Evolutionary conservation across 805 yeast genomes (phyloP), one percentile per base, ranked within the genome.

Genomic region (Spencermartinsiella europaea): DNA sequence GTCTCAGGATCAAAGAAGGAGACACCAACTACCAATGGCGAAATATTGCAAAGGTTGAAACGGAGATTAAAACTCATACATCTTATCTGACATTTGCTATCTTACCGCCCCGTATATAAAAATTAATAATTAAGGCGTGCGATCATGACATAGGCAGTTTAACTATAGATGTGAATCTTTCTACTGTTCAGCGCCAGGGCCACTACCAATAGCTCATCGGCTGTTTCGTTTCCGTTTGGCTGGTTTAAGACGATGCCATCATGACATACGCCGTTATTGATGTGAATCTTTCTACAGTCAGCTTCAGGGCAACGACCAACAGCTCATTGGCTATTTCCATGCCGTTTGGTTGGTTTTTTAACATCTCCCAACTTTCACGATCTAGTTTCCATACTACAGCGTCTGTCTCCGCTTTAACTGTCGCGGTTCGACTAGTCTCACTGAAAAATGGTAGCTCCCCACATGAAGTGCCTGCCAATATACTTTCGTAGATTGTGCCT

Each of bases 31-130:
- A 72, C 62, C 67, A 77, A 22, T 93, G 99, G 99, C 70, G 73
- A 47, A 75, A 86, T 55, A 93, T 90, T n/a, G 80, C 95, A 15
- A 83, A 80, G 62, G 72, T 81, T 5, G 99, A 91, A 63, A 58
- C 81, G 2, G 98, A 93, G 61, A 73, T 91, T 57, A 91, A 91
- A 68, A 83, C 89, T 4, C 99, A 93, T 58, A 93, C 99, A 0
- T 87, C 96, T 0, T 93, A 88, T 62, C 68, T 93, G 59, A 87
- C 96, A 1, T 93, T 93, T 74, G 99, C 99, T 20, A 74, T 72
- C 31, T 55, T 67, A 21, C 70, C 73, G 3, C 71, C 73, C 2
- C 14, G 31, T 25, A 7, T 25, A 25, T 7, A 17, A 28, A 44
- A 10, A 38, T 46, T 21, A 57, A 40, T n/a, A n/a, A n/a, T n/a